phyloP scores from a whole-genome alignment of 2,329 filamentous ascomycete genomes.

The Apiospora marii region DNA sequence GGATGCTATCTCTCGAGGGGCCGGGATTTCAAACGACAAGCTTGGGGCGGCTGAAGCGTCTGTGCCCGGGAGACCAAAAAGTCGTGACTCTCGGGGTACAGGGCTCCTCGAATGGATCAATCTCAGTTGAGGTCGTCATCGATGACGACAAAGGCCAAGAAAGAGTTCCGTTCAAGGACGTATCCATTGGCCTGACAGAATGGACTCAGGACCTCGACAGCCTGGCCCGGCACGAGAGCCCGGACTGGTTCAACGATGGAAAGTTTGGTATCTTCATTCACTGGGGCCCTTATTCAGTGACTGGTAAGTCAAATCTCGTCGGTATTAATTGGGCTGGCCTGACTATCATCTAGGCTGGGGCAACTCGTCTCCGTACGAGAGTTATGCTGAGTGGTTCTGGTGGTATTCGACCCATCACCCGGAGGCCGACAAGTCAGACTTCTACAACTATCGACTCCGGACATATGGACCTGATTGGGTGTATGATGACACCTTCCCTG shows the following conservation, averaged over 20 bases:
- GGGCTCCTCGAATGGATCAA: constrained; percentile 36
- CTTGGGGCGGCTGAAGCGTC: constrained; percentile 41
- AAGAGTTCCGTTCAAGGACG: constrained; percentile 32
- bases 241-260: constrained; percentile 58
- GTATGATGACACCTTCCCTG: constrained; percentile 61
- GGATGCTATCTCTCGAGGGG: constrained; percentile 40
- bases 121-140: constrained; percentile 31
- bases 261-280: constrained; percentile 67
- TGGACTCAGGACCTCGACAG: constrained; percentile 41
- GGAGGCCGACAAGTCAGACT: constrained; percentile 47
- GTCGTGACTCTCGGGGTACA: constrained; percentile 43
- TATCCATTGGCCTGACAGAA: constrained; percentile 42
- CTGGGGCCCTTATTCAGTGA: constrained; percentile 60
- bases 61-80: constrained; percentile 51
- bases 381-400: constrained; percentile 55
- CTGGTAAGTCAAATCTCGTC: neutral
- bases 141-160: constrained; percentile 25
- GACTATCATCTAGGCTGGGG: constrained; percentile 55
- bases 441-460: constrained; percentile 54
- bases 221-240: constrained; percentile 47
- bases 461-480: constrained; percentile 56
- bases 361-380: constrained; percentile 43
- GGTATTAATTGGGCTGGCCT: neutral
- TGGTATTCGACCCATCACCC: constrained; percentile 53
- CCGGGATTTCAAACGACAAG: constrained; percentile 52